Evolutionary conservation across 2,329 filamentous ascomycete species (phyloP).

Genomic region (Fusarium tanahbumbuense): DNA sequence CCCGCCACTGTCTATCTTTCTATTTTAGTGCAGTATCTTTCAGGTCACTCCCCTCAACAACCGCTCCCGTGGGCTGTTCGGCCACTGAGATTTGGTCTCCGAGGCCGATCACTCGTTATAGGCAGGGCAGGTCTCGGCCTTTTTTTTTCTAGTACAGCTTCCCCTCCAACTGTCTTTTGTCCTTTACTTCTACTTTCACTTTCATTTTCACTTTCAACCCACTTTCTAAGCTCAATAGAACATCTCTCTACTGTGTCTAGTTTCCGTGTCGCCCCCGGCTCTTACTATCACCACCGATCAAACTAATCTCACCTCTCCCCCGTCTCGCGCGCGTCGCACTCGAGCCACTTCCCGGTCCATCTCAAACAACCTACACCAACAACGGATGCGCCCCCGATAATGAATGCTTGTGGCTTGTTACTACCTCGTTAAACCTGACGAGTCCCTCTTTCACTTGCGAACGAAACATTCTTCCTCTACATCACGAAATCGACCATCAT

Average conservation of each 20-base stretch:
- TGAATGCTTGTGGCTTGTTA: conserved; percentile 47
- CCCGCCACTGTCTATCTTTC: conserved; percentile 45
- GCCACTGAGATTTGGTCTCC: conserved; percentile 32
- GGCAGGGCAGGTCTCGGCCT: conserved; percentile 22
- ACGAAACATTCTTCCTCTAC: neutral
- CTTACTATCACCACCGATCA: neutral
- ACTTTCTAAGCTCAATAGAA: neutral
- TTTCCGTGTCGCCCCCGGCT: conserved; percentile 3
- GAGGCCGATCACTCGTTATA: conserved; percentile 16
- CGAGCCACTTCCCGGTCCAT: conserved; percentile 30
- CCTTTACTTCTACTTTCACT: conserved; percentile 25
- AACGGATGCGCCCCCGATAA: conserved; percentile 46
- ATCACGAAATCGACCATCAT: conserved; percentile 52
- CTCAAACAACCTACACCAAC: conserved; percentile 15
- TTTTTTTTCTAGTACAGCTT: conserved; percentile 37
- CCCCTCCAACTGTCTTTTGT: conserved; percentile 22
- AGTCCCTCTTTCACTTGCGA: conserved; percentile 35
- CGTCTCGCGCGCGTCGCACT: conserved; percentile 31
- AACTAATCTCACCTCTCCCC: conserved; percentile 11
- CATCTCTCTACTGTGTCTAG: neutral
- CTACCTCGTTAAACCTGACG: conserved; percentile 50
- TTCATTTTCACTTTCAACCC: conserved; percentile 6
- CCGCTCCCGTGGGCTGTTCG: conserved; percentile 29
- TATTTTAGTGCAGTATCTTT: conserved; percentile 34
- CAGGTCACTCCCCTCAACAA: conserved; percentile 34